phyloP scores from a whole-genome alignment of 2,329 filamentous ascomycete genomes.

The Diplodia sapinea region DNA sequence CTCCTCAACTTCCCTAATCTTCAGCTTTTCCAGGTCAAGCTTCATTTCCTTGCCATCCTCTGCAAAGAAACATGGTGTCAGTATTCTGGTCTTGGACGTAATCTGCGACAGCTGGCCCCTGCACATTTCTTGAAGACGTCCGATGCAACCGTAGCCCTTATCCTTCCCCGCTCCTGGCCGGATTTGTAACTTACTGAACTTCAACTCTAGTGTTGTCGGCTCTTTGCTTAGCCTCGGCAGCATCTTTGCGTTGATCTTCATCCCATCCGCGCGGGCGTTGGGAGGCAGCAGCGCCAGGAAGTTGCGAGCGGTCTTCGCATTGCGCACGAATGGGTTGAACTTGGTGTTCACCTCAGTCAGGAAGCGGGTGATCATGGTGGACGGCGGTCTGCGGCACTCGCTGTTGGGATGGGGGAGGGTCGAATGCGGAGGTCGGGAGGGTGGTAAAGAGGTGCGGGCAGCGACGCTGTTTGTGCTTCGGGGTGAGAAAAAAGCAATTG shows the following conservation, averaged over 20 bases:
- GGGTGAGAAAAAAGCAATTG: not conserved
- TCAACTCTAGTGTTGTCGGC: constrained; percentile 72
- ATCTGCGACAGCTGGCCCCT: not conserved
- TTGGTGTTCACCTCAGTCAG: constrained; percentile 82
- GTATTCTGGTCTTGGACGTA: not conserved
- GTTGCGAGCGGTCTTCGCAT: constrained; percentile 81
- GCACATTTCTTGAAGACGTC: too few relatives aligned
- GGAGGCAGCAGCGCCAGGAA: constrained; percentile 87
- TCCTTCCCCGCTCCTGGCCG: not conserved
- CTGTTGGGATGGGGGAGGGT: constrained; percentile 1
- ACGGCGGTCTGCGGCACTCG: constrained; percentile 33
- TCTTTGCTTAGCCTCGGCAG: constrained; percentile 73
- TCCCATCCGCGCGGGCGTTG: constrained; percentile 69
- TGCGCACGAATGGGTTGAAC: constrained; percentile 89
- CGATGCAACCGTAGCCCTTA: not conserved
- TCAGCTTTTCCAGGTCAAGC: constrained; percentile 78
- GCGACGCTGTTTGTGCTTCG: not conserved
- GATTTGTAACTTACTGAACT: constrained; percentile 72
- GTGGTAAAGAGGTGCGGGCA: not conserved
- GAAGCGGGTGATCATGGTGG: constrained; percentile 80
- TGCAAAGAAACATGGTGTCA: constrained; percentile 46
- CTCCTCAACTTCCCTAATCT: constrained; percentile 83
- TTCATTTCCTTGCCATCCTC: constrained; percentile 93
- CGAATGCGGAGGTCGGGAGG: not conserved
- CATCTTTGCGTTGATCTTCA: constrained; percentile 79